These are phyloP conservation scores for Fusarium denticulatum DNA, from an alignment of 2,329 filamentous ascomycete species.

Conservation along the genomic window DNA sequence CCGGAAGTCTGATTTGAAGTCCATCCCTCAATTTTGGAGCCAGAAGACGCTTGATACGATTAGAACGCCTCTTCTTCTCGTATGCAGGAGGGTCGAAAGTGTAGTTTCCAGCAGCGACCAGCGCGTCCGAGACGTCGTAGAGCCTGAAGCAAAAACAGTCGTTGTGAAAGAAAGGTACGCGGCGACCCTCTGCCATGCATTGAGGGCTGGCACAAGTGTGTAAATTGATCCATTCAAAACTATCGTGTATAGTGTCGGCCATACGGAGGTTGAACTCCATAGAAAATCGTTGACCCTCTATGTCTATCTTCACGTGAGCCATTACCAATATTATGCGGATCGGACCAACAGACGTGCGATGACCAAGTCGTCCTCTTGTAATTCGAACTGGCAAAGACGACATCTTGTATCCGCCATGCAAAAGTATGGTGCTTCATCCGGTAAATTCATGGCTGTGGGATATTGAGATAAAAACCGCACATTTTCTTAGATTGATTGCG, in stretches of 20 bases:
- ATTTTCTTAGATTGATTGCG: too few relatives aligned
- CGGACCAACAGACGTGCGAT: slow-evolving; percentile 14
- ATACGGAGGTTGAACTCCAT: neutral
- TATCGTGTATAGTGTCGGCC: neutral
- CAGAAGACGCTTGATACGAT: neutral
- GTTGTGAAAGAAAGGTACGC: slow-evolving; percentile 12
- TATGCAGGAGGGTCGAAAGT: neutral
- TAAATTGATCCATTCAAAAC: slow-evolving; percentile 7
- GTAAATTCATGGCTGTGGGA: neutral
- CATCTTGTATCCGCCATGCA: slow-evolving; percentile 26
- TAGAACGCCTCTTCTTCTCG: neutral
- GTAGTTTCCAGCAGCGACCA: slow-evolving; percentile 19
- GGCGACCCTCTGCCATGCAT: neutral
- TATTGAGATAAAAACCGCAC: too few relatives aligned
- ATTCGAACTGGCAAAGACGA: slow-evolving; percentile 20
- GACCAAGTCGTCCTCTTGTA: slow-evolving; percentile 17
- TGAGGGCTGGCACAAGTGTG: slow-evolving; percentile 1
- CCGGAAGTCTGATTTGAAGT: slow-evolving; percentile 8
- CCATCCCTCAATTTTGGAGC: slow-evolving; percentile 1
- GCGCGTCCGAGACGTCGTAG: slow-evolving; percentile 3
- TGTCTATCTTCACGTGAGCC: slow-evolving; percentile 9
- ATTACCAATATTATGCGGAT: neutral
- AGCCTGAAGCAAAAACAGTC: slow-evolving; percentile 17
- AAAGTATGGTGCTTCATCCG: slow-evolving; percentile 19
- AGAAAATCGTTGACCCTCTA: slow-evolving; percentile 11